A percentile compares a stretch with the other conserved stretches of the same genome.
Evolutionary conservation across 1,284 basidiomycete genomes (phyloP).

Genomic region (Cryptococcus hybrid): DNA sequence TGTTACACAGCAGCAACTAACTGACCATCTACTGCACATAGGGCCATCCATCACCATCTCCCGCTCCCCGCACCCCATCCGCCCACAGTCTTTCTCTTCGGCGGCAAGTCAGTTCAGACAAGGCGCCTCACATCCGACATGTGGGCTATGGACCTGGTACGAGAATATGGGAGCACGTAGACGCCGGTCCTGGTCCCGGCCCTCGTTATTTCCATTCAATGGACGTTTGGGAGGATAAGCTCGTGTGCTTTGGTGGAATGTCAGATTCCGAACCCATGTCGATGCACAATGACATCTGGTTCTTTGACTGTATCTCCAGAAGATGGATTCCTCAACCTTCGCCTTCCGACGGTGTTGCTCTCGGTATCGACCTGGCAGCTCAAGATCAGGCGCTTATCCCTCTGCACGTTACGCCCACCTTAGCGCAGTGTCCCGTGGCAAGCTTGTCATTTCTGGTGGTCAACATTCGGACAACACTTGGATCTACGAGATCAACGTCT

Average conservation of each 20-base stretch:
- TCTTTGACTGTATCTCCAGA: slow-evolving; percentile 69
- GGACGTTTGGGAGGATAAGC: slow-evolving; percentile 81
- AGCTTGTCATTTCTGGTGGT: slow-evolving; percentile 89
- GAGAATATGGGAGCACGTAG: slow-evolving; percentile 71
- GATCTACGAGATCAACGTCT: slow-evolving; percentile 84
- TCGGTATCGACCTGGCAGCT: slow-evolving; percentile 3
- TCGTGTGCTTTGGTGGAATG: slow-evolving; percentile 93
- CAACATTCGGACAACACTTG: slow-evolving; percentile 70
- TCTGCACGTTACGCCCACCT: slow-evolving; percentile 87
- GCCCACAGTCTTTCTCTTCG: slow-evolving; percentile 56
- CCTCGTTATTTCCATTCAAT: slow-evolving; percentile 89
- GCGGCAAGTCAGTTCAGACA: slow-evolving; percentile 79
- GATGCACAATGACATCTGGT: slow-evolving; percentile 79
- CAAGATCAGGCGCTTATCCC: slow-evolving; percentile 53
- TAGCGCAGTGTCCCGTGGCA: slow-evolving; percentile 73
- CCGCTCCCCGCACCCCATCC: slow-evolving; percentile 32
- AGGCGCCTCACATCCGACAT: slow-evolving; percentile 84
- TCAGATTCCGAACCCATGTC: slow-evolving; percentile 58
- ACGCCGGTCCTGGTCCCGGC: slow-evolving; percentile 57
- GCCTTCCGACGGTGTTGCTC: slow-evolving; percentile 4
- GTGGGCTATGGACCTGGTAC: slow-evolving; percentile 75
- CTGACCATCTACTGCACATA: slow-evolving; percentile 4
- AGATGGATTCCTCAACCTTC: slow-evolving; percentile 61
- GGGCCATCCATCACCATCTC: slow-evolving; percentile 45
- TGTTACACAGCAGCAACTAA: slow-evolving; percentile 1